Evolutionary conservation across 257 asterid genomes (phyloP).

Genomic region (Capsicum pubescens): DNA sequence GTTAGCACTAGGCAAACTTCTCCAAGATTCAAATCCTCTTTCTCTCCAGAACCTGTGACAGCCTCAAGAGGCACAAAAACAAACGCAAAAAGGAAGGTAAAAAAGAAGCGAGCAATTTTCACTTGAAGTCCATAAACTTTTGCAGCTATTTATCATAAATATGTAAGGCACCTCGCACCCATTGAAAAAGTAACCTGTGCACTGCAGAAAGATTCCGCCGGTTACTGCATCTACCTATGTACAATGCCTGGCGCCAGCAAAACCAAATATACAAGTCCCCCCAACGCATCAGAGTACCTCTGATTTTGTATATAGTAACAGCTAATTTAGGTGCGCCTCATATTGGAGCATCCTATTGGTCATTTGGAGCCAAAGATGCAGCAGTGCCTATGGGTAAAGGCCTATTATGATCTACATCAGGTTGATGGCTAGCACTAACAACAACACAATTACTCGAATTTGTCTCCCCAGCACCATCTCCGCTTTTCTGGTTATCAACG

Average conservation of each 20-base stretch:
- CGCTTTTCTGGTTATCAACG: conserved; percentile 38
- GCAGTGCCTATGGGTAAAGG: conserved; percentile 24
- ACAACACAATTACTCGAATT: conserved; percentile 28
- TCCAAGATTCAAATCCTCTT: not conserved
- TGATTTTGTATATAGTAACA: conserved; percentile 20
- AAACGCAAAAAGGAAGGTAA: not conserved
- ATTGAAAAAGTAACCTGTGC: not conserved
- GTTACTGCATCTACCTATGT: conserved; percentile 36
- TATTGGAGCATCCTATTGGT: conserved; percentile 2
- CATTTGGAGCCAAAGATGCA: conserved; percentile 29
- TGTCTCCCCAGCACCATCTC: conserved; percentile 40
- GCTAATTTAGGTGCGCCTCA: conserved; percentile 12
- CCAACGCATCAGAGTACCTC: not conserved
- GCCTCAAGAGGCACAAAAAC: not conserved
- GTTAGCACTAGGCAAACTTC: conserved; percentile 12
- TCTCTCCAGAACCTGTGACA: not conserved
- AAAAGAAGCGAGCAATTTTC: not conserved
- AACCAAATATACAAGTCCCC: conserved; percentile 29
- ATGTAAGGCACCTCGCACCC: conserved; percentile 4
- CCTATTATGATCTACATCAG: conserved; percentile 22
- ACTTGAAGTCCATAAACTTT: not conserved
- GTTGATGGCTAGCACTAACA: conserved; percentile 22
- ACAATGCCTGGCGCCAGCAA: conserved; percentile 44
- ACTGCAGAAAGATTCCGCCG: not conserved
- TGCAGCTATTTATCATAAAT: not conserved